phyloP scores from a whole-genome alignment of 2,329 filamentous ascomycete species.

The Zymoseptoria tritici region DNA sequence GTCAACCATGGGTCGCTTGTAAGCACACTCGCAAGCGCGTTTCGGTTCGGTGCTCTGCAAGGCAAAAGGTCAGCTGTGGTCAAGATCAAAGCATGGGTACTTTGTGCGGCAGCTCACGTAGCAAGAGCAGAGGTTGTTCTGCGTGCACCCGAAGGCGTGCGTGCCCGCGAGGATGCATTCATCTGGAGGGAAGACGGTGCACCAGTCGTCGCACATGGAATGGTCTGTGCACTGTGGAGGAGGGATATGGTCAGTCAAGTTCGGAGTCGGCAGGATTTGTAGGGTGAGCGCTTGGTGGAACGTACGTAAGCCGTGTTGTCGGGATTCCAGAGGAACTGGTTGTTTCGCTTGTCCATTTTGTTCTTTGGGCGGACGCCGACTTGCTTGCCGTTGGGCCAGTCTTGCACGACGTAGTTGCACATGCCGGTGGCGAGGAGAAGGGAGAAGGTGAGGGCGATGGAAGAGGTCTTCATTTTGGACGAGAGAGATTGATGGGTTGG shows the following conservation, averaged over 20 bases:
- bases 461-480: background rate
- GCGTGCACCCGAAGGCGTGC: background rate
- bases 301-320: background rate
- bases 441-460: background rate
- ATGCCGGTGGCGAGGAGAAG: background rate
- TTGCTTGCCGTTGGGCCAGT: background rate
- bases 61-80: too few relatives aligned
- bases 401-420: background rate
- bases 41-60: background rate
- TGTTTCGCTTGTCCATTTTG: background rate
- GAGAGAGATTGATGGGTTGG: background rate
- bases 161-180: background rate
- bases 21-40: background rate
- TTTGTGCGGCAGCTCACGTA: background rate
- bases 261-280: too few relatives aligned
- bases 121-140: background rate
- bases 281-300: background rate
- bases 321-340: background rate
- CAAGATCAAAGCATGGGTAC: too few relatives aligned
- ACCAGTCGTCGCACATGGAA: background rate
- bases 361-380: background rate
- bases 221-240: background rate
- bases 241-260: background rate
- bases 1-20: background rate
- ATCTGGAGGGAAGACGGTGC: background rate